These are phyloP conservation scores for Fusarium bactridioides DNA, from an alignment of 2,329 filamentous ascomycete genomes.

Conservation along the genomic window DNA sequence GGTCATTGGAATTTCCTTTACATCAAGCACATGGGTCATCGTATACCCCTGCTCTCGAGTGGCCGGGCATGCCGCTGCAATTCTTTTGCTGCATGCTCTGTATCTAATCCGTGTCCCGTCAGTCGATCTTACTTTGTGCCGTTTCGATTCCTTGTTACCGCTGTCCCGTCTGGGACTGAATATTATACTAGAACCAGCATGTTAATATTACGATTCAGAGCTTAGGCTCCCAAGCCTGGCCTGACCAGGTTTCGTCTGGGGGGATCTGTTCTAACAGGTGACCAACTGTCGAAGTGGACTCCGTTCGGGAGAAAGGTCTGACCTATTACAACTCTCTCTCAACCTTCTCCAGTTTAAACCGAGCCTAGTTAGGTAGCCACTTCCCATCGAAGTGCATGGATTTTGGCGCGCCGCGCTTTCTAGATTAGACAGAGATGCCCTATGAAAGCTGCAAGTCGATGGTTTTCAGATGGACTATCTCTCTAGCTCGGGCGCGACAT, in stretches of 20 bases:
- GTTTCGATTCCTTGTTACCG: conserved; percentile 15
- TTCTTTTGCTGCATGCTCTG: conserved; percentile 21
- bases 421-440: conserved; percentile 26
- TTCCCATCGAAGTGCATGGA: conserved; percentile 38
- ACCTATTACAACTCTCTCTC: conserved; percentile 26
- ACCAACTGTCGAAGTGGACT: conserved; percentile 37
- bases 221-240: conserved; percentile 13
- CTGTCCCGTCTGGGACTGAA: conserved; percentile 19
- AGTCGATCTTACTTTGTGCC: conserved; percentile 39
- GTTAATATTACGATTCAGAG: conserved; percentile 29
- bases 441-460: conserved; percentile 38
- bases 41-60: conserved; percentile 31
- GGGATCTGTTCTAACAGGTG: conserved; percentile 42
- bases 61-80: conserved; percentile 37
- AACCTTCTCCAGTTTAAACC: conserved; percentile 32
- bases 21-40: conserved; percentile 23
- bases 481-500: conserved; percentile 33
- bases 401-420: conserved; percentile 28
- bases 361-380: conserved; percentile 22
- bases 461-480: conserved; percentile 32
- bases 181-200: conserved; percentile 27
- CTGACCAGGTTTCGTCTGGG: conserved; percentile 36
- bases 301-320: conserved; percentile 34
- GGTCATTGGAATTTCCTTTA: conserved; percentile 24
- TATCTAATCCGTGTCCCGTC: conserved; percentile 39